These are phyloP conservation scores for Asterella californica DNA, from an alignment of 225 moss, liverwort and hornwort species.

Conservation along the genomic window DNA sequence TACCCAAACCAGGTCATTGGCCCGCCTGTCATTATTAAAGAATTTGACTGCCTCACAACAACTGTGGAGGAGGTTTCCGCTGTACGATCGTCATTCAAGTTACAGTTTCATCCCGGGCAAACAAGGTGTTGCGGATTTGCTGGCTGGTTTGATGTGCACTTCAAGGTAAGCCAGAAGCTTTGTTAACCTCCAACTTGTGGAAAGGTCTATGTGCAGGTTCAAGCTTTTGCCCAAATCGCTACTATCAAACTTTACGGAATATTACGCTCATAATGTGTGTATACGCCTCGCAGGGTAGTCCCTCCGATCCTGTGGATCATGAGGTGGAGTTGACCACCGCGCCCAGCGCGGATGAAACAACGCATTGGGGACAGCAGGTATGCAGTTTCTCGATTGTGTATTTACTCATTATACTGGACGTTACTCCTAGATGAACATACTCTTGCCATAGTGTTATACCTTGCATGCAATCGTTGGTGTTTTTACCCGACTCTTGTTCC, in stretches of 20 bases:
- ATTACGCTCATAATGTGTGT: background rate
- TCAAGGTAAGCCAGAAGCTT: slow-evolving; percentile 47
- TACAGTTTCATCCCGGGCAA: slow-evolving; percentile 55
- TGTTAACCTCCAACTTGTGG: background rate
- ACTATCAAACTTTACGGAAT: too few species aligned
- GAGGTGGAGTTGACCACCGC: slow-evolving; percentile 88
- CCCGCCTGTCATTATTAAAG: slow-evolving; percentile 65
- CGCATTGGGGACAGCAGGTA: slow-evolving; percentile 99
- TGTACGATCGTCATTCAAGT: slow-evolving; percentile 57
- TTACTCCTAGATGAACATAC: too few species aligned
- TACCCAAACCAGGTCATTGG: slow-evolving; percentile 89
- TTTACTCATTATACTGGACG: background rate
- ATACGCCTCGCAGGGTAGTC: slow-evolving; percentile 55
- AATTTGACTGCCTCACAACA: slow-evolving; percentile 76
- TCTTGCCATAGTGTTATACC: too few species aligned
- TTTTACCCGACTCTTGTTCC: too few species aligned
- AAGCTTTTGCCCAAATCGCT: background rate
- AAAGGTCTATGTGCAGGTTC: background rate
- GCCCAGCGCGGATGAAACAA: slow-evolving; percentile 77
- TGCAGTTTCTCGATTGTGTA: background rate
- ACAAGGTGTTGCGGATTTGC: slow-evolving; percentile 73
- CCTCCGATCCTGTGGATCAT: slow-evolving; percentile 62
- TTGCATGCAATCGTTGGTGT: too few species aligned
- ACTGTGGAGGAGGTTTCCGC: slow-evolving; percentile 67
- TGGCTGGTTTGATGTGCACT: slow-evolving; percentile 97